Percentiles rank a stretch among this genome's conserved stretches.
These are phyloP conservation scores for Thecaphora frezii DNA, from an alignment of 1,284 basidiomycete genomes.

Conservation along the genomic window DNA sequence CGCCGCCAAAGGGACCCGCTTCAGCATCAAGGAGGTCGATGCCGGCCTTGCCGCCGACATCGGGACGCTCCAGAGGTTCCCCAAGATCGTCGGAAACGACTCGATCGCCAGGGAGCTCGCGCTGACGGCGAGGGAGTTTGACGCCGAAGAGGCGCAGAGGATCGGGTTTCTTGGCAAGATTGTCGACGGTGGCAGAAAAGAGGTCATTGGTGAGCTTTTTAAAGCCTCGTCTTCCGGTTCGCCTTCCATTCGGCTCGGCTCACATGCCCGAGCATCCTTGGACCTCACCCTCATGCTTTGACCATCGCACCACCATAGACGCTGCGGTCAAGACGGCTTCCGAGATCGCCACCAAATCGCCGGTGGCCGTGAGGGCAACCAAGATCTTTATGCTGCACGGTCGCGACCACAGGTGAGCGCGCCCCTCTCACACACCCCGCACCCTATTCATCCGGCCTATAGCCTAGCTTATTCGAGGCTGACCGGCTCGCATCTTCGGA, in stretches of 20 bases:
- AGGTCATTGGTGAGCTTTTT: slow-evolving; percentile 60
- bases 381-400: slow-evolving; percentile 76
- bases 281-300: no score
- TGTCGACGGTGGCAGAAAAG: slow-evolving; percentile 69
- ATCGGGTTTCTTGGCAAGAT: slow-evolving; percentile 78
- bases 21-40: slow-evolving; percentile 87
- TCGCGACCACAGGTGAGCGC: slow-evolving; percentile 67
- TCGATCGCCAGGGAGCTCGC: slow-evolving; percentile 79
- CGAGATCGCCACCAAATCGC: slow-evolving; percentile 75
- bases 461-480: background rate
- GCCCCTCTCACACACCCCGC: no score
- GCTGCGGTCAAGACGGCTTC: slow-evolving; percentile 71
- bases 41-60: slow-evolving; percentile 87
- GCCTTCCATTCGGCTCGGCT: no score
- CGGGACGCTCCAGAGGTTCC: slow-evolving; percentile 81
- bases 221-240: no score
- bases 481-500: no score
- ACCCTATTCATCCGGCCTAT: no score
- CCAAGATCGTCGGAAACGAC: slow-evolving; percentile 77
- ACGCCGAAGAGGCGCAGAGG: slow-evolving; percentile 69
- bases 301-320: slow-evolving; percentile 40
- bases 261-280: no score
- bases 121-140: slow-evolving; percentile 75
- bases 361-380: slow-evolving; percentile 77
- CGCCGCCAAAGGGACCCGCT: slow-evolving; percentile 67